These are phyloP conservation scores for Fagopyrum homotropicum DNA, from an alignment of 148 eudicot genomes.

Conservation along the genomic window DNA sequence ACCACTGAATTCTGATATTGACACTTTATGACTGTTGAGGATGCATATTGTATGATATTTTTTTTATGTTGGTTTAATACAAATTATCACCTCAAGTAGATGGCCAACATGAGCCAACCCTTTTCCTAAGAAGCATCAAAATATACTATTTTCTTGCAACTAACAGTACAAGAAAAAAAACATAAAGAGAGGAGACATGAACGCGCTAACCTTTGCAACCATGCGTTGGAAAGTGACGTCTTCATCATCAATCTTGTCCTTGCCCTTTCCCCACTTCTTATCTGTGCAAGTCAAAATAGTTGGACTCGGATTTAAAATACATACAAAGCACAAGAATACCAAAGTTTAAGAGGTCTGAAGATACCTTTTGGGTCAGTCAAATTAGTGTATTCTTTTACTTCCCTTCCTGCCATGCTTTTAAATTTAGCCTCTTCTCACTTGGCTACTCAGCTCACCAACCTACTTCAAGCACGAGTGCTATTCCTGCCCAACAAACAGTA, in stretches of 20 bases:
- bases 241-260: constrained; percentile 85
- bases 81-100: background rate
- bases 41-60: no score
- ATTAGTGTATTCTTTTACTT: constrained; percentile 93
- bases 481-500: background rate
- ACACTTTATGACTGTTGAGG: no score
- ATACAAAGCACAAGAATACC: background rate
- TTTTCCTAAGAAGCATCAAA: background rate
- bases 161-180: background rate
- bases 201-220: constrained; percentile 96
- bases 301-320: background rate
- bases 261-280: constrained; percentile 69
- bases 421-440: background rate
- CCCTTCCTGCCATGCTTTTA: constrained; percentile 71
- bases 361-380: constrained; percentile 92
- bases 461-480: background rate
- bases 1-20: no score
- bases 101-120: background rate
- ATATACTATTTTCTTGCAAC: background rate
- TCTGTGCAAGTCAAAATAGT: constrained; percentile 28
- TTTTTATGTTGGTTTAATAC: no score
- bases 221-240: constrained; percentile 90
- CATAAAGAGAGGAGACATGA: constrained; percentile 22
- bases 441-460: background rate
- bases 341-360: background rate